Percentiles rank a stretch among this genome's conserved stretches.
phyloP scores from a whole-genome alignment of 208 protist species.

The Crithidia fasciculata region DNA sequence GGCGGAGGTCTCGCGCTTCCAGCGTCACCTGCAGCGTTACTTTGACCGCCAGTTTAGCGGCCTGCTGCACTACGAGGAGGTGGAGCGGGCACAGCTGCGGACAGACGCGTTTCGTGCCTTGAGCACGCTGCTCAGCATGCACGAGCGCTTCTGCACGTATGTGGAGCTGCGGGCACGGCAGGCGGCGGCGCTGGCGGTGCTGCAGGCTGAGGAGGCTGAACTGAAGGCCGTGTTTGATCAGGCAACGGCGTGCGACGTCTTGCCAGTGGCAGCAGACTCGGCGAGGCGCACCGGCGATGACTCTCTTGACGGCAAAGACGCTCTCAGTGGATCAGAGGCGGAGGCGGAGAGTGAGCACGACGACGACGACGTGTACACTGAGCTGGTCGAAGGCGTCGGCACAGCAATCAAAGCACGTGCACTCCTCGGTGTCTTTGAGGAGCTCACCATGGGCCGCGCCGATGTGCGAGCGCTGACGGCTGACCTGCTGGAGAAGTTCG shows the following conservation, averaged over 20 bases:
- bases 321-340: neutral
- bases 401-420: neutral
- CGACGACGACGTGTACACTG: neutral
- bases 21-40: neutral
- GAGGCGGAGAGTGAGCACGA: neutral
- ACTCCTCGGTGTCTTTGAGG: neutral
- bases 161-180: neutral
- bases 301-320: neutral
- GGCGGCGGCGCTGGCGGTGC: neutral
- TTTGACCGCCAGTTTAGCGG: neutral
- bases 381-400: neutral
- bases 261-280: too few species aligned
- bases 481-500: neutral
- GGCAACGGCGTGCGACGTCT: too few species aligned
- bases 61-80: slow-evolving; percentile 19
- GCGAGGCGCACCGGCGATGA: too few species aligned
- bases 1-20: neutral
- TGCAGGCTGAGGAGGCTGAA: neutral
- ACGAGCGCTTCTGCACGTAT: slow-evolving; percentile 22
- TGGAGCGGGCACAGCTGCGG: slow-evolving; percentile 17
- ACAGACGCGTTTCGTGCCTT: slow-evolving; percentile 4
- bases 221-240: neutral
- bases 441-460: neutral
- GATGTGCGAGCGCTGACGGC: neutral
- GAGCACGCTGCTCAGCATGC: slow-evolving; percentile 2